A percentile compares a stretch with the other conserved stretches of the same genome.
Evolutionary conservation across 306 rosid genomes (phyloP).

Genomic region (Oemleria cerasiformis): DNA sequence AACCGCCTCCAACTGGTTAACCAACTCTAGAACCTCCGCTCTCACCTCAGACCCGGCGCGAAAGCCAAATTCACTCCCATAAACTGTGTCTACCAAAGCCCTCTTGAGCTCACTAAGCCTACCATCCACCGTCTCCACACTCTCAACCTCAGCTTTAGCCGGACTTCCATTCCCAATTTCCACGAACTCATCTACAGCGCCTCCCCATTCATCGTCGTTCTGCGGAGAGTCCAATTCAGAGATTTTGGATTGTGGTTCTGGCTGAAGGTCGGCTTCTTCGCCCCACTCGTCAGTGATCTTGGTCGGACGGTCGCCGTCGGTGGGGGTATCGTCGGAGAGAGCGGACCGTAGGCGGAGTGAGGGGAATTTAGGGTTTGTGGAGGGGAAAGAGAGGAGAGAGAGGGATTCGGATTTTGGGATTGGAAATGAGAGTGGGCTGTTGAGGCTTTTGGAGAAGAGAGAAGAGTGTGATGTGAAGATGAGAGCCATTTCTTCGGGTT

Average conservation of each 20-base stretch:
- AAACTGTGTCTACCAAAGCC: constrained; percentile 71
- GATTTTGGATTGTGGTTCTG: constrained; percentile 50
- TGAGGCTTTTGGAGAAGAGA: constrained; percentile 32
- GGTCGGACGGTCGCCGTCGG: constrained; percentile 23
- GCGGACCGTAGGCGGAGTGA: constrained; percentile 46
- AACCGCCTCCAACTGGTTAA: constrained; percentile 74
- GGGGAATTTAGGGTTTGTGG: constrained; percentile 29
- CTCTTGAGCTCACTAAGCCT: constrained; percentile 60
- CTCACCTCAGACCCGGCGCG: constrained; percentile 76
- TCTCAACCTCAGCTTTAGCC: constrained; percentile 14
- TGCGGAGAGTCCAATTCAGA: constrained; percentile 65
- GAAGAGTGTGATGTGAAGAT: constrained; percentile 30
- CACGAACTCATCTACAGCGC: constrained; percentile 20
- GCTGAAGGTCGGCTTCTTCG: constrained; percentile 45
- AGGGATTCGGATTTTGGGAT: constrained; percentile 19
- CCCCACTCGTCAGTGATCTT: constrained; percentile 77
- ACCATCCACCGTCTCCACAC: constrained; percentile 23
- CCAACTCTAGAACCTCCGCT: constrained; percentile 88
- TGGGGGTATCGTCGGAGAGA: constrained; percentile 30
- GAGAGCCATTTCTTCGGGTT: constrained; percentile 39
- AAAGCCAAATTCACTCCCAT: constrained; percentile 80
- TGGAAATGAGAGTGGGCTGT: constrained; percentile 17
- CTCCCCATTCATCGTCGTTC: constrained; percentile 80
- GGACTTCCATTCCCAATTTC: constrained; percentile 53
- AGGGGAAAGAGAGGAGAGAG: constrained; percentile 28